Conservation (phyloP, 2,329 filamentous ascomycete species). For the Thielaviopsis populi region DNA sequence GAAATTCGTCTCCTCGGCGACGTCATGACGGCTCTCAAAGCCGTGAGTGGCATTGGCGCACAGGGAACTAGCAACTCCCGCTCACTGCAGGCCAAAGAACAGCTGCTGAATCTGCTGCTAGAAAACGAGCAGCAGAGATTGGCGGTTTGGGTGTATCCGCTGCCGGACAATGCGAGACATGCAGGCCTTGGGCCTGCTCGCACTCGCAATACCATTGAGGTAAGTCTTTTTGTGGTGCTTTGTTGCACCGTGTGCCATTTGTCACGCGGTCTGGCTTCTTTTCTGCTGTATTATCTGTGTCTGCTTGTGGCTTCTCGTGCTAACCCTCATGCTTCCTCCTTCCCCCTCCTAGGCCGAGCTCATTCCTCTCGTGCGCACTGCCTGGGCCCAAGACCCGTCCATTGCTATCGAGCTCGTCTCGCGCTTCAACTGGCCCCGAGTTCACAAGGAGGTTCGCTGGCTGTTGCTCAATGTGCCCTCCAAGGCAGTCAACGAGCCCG, state of each 20-base stretch:
- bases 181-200: constrained; percentile 13
- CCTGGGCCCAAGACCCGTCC: constrained; percentile 73
- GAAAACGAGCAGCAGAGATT: constrained; percentile 74
- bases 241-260: background rate
- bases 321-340: background rate
- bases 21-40: constrained; percentile 51
- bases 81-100: constrained; percentile 62
- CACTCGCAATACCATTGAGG: constrained; percentile 22
- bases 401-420: constrained; percentile 74
- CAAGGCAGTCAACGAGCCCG: constrained; percentile 64
- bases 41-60: constrained; percentile 44
- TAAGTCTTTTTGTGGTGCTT: background rate
- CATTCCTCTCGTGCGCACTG: constrained; percentile 55
- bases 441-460: constrained; percentile 63
- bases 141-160: constrained; percentile 76
- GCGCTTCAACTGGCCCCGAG: constrained; percentile 60
- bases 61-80: constrained; percentile 40
- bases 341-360: constrained; percentile 35
- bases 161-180: constrained; percentile 38
- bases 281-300: background rate
- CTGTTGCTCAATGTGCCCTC: constrained; percentile 71
- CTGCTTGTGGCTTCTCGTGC: background rate
- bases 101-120: constrained; percentile 64
- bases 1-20: constrained; percentile 72
- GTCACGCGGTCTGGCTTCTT: background rate